Percentiles rank a stretch among this genome's conserved stretches.
These are phyloP conservation scores for Fusarium pilosicola DNA, from an alignment of 2,329 filamentous ascomycete genomes.

Conservation along the genomic window DNA sequence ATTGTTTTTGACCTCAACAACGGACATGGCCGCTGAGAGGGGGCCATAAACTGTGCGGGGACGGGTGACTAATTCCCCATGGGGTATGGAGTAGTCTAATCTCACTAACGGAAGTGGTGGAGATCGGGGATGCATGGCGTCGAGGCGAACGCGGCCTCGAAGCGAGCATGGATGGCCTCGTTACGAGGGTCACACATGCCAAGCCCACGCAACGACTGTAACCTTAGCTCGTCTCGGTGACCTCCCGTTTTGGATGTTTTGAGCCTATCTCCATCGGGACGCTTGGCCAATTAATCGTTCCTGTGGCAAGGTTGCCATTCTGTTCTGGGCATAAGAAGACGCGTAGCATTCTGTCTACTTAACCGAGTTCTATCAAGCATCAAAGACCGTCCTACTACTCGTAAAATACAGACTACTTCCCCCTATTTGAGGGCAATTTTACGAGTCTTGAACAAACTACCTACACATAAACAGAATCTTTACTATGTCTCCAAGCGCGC, in stretches of 20 bases:
- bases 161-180: background rate
- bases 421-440: background rate
- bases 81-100: background rate
- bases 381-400: background rate
- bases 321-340: background rate
- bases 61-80: background rate
- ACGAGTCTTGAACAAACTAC: background rate
- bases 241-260: background rate
- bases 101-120: too few species aligned
- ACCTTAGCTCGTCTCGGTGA: background rate
- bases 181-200: background rate
- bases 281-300: background rate
- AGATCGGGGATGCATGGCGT: too few species aligned
- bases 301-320: background rate
- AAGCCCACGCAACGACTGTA: background rate
- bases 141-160: background rate
- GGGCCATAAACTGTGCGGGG: background rate
- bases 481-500: background rate
- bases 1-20: background rate
- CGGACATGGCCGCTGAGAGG: background rate
- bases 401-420: background rate
- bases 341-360: background rate
- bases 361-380: background rate
- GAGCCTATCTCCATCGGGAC: background rate
- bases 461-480: background rate